Evolutionary conservation across 164 flowering plant species (phyloP).

Genomic region (Vitis cinerea): DNA sequence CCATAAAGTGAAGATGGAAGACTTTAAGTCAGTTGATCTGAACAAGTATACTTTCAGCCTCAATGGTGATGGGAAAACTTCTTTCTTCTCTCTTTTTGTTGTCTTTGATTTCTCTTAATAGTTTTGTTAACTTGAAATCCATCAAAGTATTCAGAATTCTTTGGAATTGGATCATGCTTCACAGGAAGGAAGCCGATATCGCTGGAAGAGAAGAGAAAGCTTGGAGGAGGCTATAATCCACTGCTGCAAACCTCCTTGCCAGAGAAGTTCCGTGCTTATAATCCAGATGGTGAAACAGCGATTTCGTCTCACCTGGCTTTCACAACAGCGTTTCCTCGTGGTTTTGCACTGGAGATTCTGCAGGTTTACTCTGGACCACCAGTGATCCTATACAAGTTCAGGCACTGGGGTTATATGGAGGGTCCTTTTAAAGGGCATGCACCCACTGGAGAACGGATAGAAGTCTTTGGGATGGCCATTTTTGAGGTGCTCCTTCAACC

Average conservation of each 20-base stretch:
- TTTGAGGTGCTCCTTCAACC: constrained; percentile 30
- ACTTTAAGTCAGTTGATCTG: constrained; percentile 44
- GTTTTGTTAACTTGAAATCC: too few relatives aligned
- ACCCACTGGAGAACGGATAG: constrained; percentile 63
- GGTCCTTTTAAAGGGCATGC: constrained; percentile 77
- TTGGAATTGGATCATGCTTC: background rate
- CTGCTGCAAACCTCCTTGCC: constrained; percentile 62
- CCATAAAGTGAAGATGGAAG: constrained; percentile 43
- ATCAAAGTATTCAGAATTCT: background rate
- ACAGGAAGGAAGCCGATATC: constrained; percentile 44
- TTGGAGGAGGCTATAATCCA: constrained; percentile 64
- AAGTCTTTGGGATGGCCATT: constrained; percentile 49
- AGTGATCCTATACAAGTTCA: constrained; percentile 58
- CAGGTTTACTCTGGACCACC: constrained; percentile 77
- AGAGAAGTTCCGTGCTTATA: constrained; percentile 28
- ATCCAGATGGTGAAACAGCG: constrained; percentile 35
- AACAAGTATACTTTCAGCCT: constrained; percentile 36
- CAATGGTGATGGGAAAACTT: constrained; percentile 41
- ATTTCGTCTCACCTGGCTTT: constrained; percentile 41
- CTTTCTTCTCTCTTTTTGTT: too few relatives aligned
- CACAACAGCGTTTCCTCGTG: constrained; percentile 59
- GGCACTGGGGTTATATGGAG: constrained; percentile 87
- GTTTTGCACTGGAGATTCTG: constrained; percentile 63
- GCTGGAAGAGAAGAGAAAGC: constrained; percentile 26
- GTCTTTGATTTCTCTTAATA: background rate